Percentiles rank a stretch among this genome's conserved stretches.
These are phyloP conservation scores for Cajanus cajan DNA, from an alignment of 306 rosid species.

Conservation along the genomic window DNA sequence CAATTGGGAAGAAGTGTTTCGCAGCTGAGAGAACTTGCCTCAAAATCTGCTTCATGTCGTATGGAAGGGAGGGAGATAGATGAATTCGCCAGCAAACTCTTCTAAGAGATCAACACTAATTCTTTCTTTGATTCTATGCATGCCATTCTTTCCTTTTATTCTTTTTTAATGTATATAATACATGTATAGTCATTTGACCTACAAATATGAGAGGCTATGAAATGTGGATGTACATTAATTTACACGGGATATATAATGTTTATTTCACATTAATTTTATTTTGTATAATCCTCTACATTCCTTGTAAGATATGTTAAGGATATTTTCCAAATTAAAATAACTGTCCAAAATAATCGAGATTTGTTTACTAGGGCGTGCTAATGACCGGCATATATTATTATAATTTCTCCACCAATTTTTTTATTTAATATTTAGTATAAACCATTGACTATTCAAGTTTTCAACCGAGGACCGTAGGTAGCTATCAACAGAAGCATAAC, in stretches of 20 bases:
- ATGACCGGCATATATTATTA: neutral
- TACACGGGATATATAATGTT: neutral
- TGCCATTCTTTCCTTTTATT: neutral
- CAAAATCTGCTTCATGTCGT: constrained; percentile 48
- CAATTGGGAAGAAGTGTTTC: constrained; percentile 61
- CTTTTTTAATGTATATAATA: neutral
- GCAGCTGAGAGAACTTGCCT: constrained; percentile 48
- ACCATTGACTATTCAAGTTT: constrained; percentile 5
- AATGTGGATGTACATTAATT: neutral
- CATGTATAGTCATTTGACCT: neutral
- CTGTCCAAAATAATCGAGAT: neutral
- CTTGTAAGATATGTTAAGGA: neutral
- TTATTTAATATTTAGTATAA: neutral
- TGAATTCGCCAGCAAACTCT: constrained; percentile 57
- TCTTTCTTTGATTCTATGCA: neutral
- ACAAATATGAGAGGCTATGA: neutral
- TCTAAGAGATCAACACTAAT: constrained; percentile 18
- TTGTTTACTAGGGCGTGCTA: neutral
- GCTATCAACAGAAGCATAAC: neutral
- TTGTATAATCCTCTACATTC: neutral
- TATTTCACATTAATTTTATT: neutral
- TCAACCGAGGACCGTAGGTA: neutral
- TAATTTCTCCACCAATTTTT: neutral
- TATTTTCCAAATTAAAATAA: neutral
- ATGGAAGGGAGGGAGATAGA: constrained; percentile 29